Evolutionary conservation across 768 basidiomycete species (phyloP).

Genomic region (Rhizopogon vesiculosus): DNA sequence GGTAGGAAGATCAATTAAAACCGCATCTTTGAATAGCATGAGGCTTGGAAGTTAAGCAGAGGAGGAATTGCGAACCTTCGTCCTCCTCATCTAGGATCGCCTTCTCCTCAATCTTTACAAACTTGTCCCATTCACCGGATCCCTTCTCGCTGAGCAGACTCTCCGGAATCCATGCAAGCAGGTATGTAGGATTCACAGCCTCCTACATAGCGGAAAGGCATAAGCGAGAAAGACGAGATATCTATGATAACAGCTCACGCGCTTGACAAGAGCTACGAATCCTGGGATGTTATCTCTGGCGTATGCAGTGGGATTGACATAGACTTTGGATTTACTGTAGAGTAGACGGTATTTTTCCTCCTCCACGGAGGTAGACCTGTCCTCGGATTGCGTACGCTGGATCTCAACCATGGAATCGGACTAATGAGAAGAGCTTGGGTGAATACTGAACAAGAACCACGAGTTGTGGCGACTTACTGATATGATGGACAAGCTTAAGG

Average conservation of each 20-base stretch:
- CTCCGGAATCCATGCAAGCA: constrained; percentile 94
- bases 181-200: constrained; percentile 66
- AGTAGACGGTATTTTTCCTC: constrained; percentile 67
- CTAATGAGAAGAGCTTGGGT: constrained; percentile 20
- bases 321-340: constrained; percentile 92
- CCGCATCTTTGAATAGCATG: constrained; percentile 50
- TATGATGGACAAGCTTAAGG: constrained; percentile 34
- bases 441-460: constrained; percentile 2
- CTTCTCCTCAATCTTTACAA: constrained; percentile 77
- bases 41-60: constrained; percentile 2
- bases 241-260: constrained; percentile 43
- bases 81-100: constrained; percentile 58
- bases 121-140: constrained; percentile 84
- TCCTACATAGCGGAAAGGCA: constrained; percentile 42
- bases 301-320: constrained; percentile 92
- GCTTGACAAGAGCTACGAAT: constrained; percentile 87
- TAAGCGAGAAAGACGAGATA: constrained; percentile 5
- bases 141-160: constrained; percentile 79
- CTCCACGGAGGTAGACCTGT: constrained; percentile 32
- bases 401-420: constrained; percentile 75
- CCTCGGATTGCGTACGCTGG: constrained; percentile 32
- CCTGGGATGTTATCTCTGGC: constrained; percentile 92
- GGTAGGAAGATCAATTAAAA: constrained; percentile 80
- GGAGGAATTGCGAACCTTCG: constrained; percentile 46
- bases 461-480: constrained; percentile 34